Evolutionary conservation across 345 rosid species (phyloP).

Genomic region (Pistacia vera): DNA sequence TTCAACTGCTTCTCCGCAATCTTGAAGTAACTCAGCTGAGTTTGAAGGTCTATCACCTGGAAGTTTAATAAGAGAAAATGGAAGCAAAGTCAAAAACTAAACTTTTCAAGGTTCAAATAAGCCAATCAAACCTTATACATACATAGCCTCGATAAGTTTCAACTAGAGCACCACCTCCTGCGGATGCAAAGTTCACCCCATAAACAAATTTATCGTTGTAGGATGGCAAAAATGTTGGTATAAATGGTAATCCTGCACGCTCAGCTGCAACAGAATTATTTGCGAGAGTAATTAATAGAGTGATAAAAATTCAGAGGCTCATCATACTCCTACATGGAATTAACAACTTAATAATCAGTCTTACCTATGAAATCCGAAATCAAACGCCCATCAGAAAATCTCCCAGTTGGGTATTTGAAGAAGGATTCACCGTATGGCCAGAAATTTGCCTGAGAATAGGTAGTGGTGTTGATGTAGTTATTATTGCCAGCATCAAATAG

Average conservation of each 20-base stretch:
- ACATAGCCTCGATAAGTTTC: conserved; percentile 16
- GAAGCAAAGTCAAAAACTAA: too few relatives aligned
- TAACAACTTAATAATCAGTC: not conserved
- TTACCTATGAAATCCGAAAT: conserved; percentile 32
- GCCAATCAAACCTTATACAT: not conserved
- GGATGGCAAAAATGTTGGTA: conserved; percentile 27
- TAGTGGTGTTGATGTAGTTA: conserved; percentile 28
- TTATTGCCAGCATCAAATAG: conserved; percentile 36
- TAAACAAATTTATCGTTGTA: not conserved
- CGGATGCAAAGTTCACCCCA: conserved; percentile 44
- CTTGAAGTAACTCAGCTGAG: conserved; percentile 17
- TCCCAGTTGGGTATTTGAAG: conserved; percentile 27
- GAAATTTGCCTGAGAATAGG: conserved; percentile 24
- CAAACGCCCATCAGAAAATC: conserved; percentile 30
- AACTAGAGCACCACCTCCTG: conserved; percentile 33
- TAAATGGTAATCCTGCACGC: conserved; percentile 24
- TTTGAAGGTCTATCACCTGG: conserved; percentile 14
- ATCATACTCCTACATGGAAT: too few relatives aligned
- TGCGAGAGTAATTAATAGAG: too few relatives aligned
- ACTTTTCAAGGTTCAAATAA: too few relatives aligned
- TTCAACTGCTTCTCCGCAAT: not conserved
- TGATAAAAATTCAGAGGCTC: too few relatives aligned
- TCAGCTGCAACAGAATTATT: conserved; percentile 21
- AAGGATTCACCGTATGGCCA: conserved; percentile 31
- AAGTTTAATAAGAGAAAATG: not conserved